Evolutionary conservation across 495 filamentous ascomycete species (phyloP).

Genomic region (Penicillium silybi): DNA sequence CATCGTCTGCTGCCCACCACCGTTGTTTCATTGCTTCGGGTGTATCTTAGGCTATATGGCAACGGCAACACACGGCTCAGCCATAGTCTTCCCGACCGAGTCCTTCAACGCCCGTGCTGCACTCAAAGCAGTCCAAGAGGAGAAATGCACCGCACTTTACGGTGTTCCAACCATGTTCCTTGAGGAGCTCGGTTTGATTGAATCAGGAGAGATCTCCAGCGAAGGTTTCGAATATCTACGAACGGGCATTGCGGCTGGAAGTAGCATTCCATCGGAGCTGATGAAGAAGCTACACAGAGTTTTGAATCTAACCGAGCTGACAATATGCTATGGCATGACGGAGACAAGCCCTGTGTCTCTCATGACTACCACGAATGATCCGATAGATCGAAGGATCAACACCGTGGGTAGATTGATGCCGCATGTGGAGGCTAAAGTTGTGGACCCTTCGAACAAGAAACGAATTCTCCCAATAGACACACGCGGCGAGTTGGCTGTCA

Average conservation of each 20-base stretch:
- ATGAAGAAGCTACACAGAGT: slow-evolving; percentile 74
- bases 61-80: slow-evolving; percentile 78
- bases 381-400: slow-evolving; percentile 70
- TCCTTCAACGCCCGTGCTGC: slow-evolving; percentile 78
- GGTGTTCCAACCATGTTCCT: slow-evolving; percentile 97
- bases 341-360: slow-evolving; percentile 88
- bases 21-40: slow-evolving; percentile 93
- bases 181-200: slow-evolving; percentile 73
- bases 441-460: slow-evolving; percentile 55
- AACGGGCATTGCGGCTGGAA: slow-evolving; percentile 92
- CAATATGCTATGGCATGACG: slow-evolving; percentile 99
- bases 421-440: slow-evolving; percentile 82
- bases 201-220: slow-evolving; percentile 45
- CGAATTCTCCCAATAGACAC: slow-evolving; percentile 59
- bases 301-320: slow-evolving; percentile 80
- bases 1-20: slow-evolving; percentile 80
- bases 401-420: slow-evolving; percentile 77
- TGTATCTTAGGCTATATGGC: slow-evolving; percentile 91
- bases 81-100: slow-evolving; percentile 82
- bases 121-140: slow-evolving; percentile 66
- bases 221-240: slow-evolving; percentile 65
- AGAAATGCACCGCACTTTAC: slow-evolving; percentile 79
- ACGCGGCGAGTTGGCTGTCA: slow-evolving; percentile 76
- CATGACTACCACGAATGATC: slow-evolving; percentile 85
- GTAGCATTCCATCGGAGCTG: slow-evolving; percentile 72